Conservation (phyloP, 2,329 filamentous ascomycete species). For the Penicillium sclerotigenum region DNA sequence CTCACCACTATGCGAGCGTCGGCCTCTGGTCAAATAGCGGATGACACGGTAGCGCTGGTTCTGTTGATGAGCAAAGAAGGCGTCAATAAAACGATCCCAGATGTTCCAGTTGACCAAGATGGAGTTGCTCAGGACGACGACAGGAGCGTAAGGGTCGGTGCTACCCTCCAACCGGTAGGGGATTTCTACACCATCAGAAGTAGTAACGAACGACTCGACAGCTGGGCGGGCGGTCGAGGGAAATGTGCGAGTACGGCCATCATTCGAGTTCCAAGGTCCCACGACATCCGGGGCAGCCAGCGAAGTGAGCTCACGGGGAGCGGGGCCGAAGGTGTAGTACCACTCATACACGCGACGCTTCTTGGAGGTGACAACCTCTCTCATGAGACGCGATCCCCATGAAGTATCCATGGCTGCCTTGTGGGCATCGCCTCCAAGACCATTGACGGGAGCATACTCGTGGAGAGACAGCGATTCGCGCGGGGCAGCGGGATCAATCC, state of each 20-base stretch:
- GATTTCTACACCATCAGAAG: conserved; percentile 64
- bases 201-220: conserved; percentile 66
- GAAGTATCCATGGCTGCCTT: conserved; percentile 61
- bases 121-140: conserved; percentile 74
- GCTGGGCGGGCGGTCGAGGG: conserved; percentile 46
- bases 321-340: conserved; percentile 77
- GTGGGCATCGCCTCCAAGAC: conserved; percentile 62
- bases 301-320: conserved; percentile 63
- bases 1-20: conserved; percentile 44
- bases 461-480: conserved; percentile 65
- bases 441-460: conserved; percentile 67
- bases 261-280: conserved; percentile 54
- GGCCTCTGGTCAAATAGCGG: conserved; percentile 73
- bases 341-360: conserved; percentile 63
- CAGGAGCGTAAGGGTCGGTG: conserved; percentile 62
- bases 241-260: conserved; percentile 56
- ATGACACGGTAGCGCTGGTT: conserved; percentile 67
- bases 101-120: conserved; percentile 74
- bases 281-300: conserved; percentile 49
- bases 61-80: conserved; percentile 54
- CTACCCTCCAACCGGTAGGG: conserved; percentile 75
- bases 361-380: conserved; percentile 57
- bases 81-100: conserved; percentile 71
- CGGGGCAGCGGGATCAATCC: conserved; percentile 55
- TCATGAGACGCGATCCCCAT: conserved; percentile 59